These are phyloP conservation scores for Pythium apleroticum DNA, from an alignment of 352 stramenopile species.

Conservation along the genomic window DNA sequence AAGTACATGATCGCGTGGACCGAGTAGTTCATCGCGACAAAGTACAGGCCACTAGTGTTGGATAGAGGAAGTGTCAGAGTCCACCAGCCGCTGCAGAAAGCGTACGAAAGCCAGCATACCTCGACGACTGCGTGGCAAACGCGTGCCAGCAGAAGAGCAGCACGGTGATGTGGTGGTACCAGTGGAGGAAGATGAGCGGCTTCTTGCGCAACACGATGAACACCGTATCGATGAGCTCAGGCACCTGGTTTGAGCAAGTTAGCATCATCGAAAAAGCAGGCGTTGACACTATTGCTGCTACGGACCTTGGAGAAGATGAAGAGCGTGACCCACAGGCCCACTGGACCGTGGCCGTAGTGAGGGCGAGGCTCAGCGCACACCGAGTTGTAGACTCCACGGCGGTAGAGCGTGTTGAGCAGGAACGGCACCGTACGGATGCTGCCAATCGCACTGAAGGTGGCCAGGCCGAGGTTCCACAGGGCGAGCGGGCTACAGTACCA, in stretches of 20 bases:
- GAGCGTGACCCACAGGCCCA: slow-evolving; percentile 76
- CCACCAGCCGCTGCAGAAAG: neutral
- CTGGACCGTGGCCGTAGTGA: slow-evolving; percentile 68
- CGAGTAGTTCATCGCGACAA: slow-evolving; percentile 98
- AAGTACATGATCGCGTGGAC: slow-evolving; percentile 98
- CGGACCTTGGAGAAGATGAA: slow-evolving; percentile 89
- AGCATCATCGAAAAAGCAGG: neutral
- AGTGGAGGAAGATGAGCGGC: slow-evolving; percentile 97
- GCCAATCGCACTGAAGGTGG: slow-evolving; percentile 82
- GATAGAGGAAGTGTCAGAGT: neutral
- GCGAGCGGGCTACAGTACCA: slow-evolving; percentile 45
- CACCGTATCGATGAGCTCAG: slow-evolving; percentile 95
- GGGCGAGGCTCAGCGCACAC: slow-evolving; percentile 69
- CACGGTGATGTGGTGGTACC: slow-evolving; percentile 98
- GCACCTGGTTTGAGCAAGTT: slow-evolving; percentile 41
- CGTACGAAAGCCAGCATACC: slow-evolving; percentile 32
- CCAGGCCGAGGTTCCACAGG: slow-evolving; percentile 79
- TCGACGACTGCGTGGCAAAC: slow-evolving; percentile 90
- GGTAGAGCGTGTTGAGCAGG: slow-evolving; percentile 81
- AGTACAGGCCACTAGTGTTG: slow-evolving; percentile 90
- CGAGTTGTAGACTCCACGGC: slow-evolving; percentile 77
- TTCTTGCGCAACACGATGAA: slow-evolving; percentile 98
- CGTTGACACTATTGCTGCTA: neutral
- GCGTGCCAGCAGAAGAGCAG: slow-evolving; percentile 97
- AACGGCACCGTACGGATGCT: slow-evolving; percentile 73